Evolutionary conservation across 163 green algal genomes (phyloP), one percentile per base, ranked within the genome.

Genomic region (Trebouxia gelatinosa): DNA sequence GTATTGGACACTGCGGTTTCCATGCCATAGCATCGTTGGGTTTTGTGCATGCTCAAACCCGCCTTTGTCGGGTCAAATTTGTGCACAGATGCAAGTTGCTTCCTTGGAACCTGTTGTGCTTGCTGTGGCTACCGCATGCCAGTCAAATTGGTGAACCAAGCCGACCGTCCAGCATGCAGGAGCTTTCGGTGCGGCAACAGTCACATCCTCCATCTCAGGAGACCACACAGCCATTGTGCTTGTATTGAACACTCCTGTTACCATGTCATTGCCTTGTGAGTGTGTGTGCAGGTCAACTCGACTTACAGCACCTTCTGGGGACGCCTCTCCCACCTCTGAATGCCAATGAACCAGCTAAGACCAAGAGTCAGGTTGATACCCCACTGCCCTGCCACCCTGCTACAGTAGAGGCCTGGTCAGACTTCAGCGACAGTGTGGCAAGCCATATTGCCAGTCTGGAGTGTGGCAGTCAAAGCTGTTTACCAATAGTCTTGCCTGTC

Each of bases 201-300:
- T 62, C 51, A 62, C 51, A 62, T 7, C 51, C 51, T 62, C 51
- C 29, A n/a, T 23, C 31, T 62, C 51, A 62, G 31, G 51, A 62
- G 9, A 62, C 51, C 51, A 62, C 31, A 62, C 51, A 62, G 51
- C 6, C 51, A 62, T 34, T 62, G 51, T 62, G 51, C 51, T 62
- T 62, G 6, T 62, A 31, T 62, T 34, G 7, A 62, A 62, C 51
- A 62, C 26, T 62, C 26, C 31, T 23, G 51, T 62, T 3, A 3
- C 51, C 51, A 62, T 62, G 51, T 62, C 51, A 62, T 62, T 62
- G 51, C 6, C 29, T 29, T n/a, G 31, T 34, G 29, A n/a, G 51
- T 9, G n/a, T 19, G 29, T 62, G 51, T n/a, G 51, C 51, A 62
- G 7, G 51, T n/a, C 51, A 62, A 62, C 51, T 34, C 26, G 51